These are phyloP conservation scores for Syzygium jambos DNA, from an alignment of 345 rosid species.

Conservation along the genomic window DNA sequence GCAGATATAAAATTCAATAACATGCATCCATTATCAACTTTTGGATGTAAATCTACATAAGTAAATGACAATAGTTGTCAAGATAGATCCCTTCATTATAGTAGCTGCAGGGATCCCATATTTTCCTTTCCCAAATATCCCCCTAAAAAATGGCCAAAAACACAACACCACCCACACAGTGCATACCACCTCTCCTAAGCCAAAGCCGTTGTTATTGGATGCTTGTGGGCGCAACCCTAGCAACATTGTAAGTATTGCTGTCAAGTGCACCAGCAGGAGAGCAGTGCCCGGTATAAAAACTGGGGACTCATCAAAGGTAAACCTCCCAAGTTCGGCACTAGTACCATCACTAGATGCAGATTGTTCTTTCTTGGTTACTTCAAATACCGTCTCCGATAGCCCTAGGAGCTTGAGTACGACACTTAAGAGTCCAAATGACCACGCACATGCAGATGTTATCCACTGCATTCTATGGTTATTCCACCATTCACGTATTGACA, in stretches of 20 bases:
- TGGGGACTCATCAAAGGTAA: constrained; percentile 33
- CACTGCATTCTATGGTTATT: constrained; percentile 19
- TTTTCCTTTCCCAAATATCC: constrained; percentile 46
- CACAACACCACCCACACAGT: constrained; percentile 26
- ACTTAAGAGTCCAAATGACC: constrained; percentile 27
- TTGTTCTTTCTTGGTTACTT: constrained; percentile 40
- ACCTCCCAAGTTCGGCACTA: neutral
- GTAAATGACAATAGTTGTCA: constrained; percentile 18
- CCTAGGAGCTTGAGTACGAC: constrained; percentile 28
- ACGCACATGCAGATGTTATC: constrained; percentile 17
- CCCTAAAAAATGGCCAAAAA: constrained; percentile 39
- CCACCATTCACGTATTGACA: constrained; percentile 33
- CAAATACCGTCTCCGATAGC: constrained; percentile 30
- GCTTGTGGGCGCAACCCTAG: constrained; percentile 1
- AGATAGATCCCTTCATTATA: constrained; percentile 26
- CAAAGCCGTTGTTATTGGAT: constrained; percentile 1
- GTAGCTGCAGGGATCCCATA: constrained; percentile 53
- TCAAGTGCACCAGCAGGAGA: constrained; percentile 31
- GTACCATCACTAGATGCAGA: neutral
- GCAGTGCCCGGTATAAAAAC: constrained; percentile 45
- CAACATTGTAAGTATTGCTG: constrained; percentile 4
- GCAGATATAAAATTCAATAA: neutral
- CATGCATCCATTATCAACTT: neutral
- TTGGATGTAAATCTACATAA: neutral
- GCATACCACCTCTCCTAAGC: constrained; percentile 28